phyloP scores from a whole-genome alignment of 768 basidiomycete species.

The Lactarius sp. region DNA sequence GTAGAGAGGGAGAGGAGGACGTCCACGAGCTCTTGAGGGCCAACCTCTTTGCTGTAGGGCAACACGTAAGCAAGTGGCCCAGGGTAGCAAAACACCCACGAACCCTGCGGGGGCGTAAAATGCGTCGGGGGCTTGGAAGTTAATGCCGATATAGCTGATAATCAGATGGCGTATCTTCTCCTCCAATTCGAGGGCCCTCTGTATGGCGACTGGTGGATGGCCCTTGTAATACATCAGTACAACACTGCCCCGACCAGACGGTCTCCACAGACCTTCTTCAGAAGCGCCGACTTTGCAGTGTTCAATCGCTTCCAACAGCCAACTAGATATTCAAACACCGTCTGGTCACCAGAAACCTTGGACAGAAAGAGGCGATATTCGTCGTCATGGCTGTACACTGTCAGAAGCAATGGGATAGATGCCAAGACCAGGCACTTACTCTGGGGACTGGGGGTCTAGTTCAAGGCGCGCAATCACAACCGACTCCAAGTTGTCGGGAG shows the following conservation, averaged over 20 bases:
- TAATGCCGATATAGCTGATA: conserved; percentile 85
- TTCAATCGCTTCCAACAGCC: conserved; percentile 91
- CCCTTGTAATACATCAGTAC: conserved; percentile 36
- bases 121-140: conserved; percentile 88
- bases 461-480: conserved; percentile 25
- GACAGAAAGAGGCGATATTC: conserved; percentile 70
- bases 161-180: conserved; percentile 79
- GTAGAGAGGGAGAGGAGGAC: conserved; percentile 74
- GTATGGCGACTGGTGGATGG: conserved; percentile 56
- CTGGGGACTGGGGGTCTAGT: conserved; percentile 16
- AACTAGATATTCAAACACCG: conserved; percentile 84
- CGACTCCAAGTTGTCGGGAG: conserved; percentile 21
- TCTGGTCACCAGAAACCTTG: conserved; percentile 70
- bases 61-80: not conserved
- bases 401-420: conserved; percentile 10
- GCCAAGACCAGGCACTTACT: conserved; percentile 18
- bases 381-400: conserved; percentile 54
- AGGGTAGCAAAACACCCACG: conserved; percentile 28
- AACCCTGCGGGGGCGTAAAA: conserved; percentile 85
- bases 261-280: conserved; percentile 52
- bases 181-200: conserved; percentile 55
- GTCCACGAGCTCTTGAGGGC: conserved; percentile 74
- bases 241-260: not conserved
- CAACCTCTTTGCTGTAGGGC: conserved; percentile 54
- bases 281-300: conserved; percentile 43